A percentile compares a stretch with the other conserved stretches of the same genome.
Evolutionary conservation across 495 filamentous ascomycete species (phyloP).

Genomic region (Penicillium coffeae): DNA sequence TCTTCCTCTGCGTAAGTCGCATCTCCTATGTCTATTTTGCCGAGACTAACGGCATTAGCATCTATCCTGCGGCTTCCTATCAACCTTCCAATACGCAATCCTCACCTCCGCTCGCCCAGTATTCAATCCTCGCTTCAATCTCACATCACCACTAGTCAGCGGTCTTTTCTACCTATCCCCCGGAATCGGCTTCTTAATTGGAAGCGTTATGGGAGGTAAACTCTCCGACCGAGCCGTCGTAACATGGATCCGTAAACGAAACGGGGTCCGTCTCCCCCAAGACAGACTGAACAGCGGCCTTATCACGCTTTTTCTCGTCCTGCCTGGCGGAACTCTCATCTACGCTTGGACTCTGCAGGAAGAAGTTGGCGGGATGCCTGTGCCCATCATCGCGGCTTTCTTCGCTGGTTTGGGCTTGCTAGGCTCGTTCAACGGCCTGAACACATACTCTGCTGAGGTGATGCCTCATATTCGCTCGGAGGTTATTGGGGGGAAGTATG

Average conservation of each 20-base stretch:
- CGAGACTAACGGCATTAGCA: slow-evolving; percentile 28
- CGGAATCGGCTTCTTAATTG: slow-evolving; percentile 64
- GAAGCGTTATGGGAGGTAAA: slow-evolving; percentile 65
- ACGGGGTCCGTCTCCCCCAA: slow-evolving; percentile 62
- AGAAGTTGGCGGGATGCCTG: slow-evolving; percentile 57
- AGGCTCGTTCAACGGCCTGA: slow-evolving; percentile 67
- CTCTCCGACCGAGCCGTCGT: slow-evolving; percentile 65
- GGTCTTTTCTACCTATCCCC: slow-evolving; percentile 78
- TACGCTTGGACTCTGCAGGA: slow-evolving; percentile 70
- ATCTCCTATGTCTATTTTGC: background rate
- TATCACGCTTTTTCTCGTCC: slow-evolving; percentile 54
- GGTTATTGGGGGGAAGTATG: slow-evolving; percentile 71
- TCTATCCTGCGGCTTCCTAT: slow-evolving; percentile 58
- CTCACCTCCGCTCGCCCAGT: slow-evolving; percentile 71
- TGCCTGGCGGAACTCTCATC: slow-evolving; percentile 61
- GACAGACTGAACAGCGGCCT: slow-evolving; percentile 66
- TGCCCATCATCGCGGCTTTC: slow-evolving; percentile 68
- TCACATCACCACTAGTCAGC: slow-evolving; percentile 61
- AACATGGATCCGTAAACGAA: slow-evolving; percentile 54
- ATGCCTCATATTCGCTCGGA: slow-evolving; percentile 52
- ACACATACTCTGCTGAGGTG: slow-evolving; percentile 65
- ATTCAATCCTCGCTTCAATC: slow-evolving; percentile 67
- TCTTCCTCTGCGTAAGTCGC: slow-evolving; percentile 36
- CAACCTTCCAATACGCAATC: slow-evolving; percentile 69
- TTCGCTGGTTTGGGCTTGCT: slow-evolving; percentile 64